Percentiles rank a stretch among this genome's conserved stretches.
Conservation (phyloP, 1,139 yeast genomes). For the Candida albicans region DNA sequence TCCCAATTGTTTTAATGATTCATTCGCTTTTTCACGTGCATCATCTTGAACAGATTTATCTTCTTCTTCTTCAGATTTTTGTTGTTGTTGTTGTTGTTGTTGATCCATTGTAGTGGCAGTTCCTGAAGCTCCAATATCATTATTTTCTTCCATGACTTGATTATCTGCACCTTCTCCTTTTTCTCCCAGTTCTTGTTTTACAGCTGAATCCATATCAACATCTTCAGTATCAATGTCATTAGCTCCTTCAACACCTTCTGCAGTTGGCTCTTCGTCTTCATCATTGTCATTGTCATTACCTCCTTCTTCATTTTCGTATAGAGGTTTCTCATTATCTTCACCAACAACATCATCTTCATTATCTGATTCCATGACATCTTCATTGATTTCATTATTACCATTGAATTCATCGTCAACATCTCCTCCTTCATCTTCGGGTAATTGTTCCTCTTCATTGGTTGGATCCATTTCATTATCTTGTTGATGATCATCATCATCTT, state of each 20-base stretch:
- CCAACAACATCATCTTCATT: slow-evolving; percentile 22
- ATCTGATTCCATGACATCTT: slow-evolving; percentile 29
- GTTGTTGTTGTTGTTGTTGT: slow-evolving; percentile 25
- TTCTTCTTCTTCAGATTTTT: slow-evolving; percentile 19
- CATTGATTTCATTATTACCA: slow-evolving; percentile 25
- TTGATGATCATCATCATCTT: slow-evolving; percentile 22
- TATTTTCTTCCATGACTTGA: slow-evolving; percentile 63
- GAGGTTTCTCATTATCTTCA: slow-evolving; percentile 18
- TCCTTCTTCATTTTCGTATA: slow-evolving; percentile 22
- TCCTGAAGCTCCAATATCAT: slow-evolving; percentile 70
- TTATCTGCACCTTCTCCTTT: slow-evolving; percentile 79
- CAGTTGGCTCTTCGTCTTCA: slow-evolving; percentile 28
- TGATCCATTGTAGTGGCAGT: slow-evolving; percentile 53
- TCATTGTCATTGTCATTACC: slow-evolving; percentile 25
- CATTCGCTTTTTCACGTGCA: slow-evolving; percentile 72
- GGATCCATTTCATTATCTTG: slow-evolving; percentile 20
- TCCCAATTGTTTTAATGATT: slow-evolving; percentile 83
- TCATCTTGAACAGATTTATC: slow-evolving; percentile 48
- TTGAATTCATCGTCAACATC: slow-evolving; percentile 22
- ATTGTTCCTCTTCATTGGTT: too few species aligned
- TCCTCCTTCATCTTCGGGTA: too few species aligned
- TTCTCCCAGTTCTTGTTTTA: slow-evolving; percentile 69
- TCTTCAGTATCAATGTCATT: slow-evolving; percentile 57
- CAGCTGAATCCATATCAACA: slow-evolving; percentile 63
- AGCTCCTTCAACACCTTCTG: slow-evolving; percentile 47